Evolutionary conservation across 192 early-diverging fungal species (phyloP).

Genomic region (Dispira simplex): DNA sequence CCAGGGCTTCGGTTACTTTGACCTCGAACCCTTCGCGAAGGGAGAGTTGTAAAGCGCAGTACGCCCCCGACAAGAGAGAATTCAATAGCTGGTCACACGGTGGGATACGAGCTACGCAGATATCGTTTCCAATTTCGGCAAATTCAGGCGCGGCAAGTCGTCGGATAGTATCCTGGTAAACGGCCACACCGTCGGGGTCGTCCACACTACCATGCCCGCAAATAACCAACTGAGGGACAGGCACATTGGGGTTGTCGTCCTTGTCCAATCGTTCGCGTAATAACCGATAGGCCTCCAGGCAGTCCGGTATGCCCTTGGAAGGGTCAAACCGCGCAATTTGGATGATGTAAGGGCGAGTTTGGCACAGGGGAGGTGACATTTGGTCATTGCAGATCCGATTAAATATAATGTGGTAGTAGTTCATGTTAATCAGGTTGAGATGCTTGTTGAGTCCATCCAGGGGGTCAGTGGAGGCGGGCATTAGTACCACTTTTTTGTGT

Average conservation of each 20-base stretch:
- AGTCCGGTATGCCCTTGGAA: constrained; percentile 63
- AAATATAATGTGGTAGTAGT: constrained; percentile 61
- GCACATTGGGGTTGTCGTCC: constrained; percentile 19
- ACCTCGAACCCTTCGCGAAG: constrained; percentile 75
- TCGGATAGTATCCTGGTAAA: constrained; percentile 39
- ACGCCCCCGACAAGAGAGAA: constrained; percentile 46
- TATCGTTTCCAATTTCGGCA: constrained; percentile 30
- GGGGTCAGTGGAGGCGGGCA: constrained; percentile 63
- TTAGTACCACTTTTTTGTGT: constrained; percentile 37
- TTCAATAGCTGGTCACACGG: constrained; percentile 71
- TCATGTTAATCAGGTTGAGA: constrained; percentile 29
- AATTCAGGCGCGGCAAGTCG: constrained; percentile 32
- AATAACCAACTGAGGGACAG: constrained; percentile 54
- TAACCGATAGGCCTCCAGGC: constrained; percentile 47
- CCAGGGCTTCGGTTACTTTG: constrained; percentile 63
- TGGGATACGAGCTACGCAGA: constrained; percentile 45
- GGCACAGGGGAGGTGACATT: constrained; percentile 36
- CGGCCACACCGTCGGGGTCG: constrained; percentile 62
- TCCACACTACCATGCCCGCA: constrained; percentile 69
- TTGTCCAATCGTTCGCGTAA: constrained; percentile 40
- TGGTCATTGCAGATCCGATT: constrained; percentile 63
- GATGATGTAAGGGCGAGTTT: constrained; percentile 54
- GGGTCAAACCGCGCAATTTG: constrained; percentile 79
- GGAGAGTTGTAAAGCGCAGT: constrained; percentile 60
- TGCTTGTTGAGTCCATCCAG: constrained; percentile 74